A percentile compares a stretch with the other conserved stretches of the same genome.
These are phyloP conservation scores for Bathelium albidoporum DNA, from an alignment of 495 filamentous ascomycete species.

Conservation along the genomic window DNA sequence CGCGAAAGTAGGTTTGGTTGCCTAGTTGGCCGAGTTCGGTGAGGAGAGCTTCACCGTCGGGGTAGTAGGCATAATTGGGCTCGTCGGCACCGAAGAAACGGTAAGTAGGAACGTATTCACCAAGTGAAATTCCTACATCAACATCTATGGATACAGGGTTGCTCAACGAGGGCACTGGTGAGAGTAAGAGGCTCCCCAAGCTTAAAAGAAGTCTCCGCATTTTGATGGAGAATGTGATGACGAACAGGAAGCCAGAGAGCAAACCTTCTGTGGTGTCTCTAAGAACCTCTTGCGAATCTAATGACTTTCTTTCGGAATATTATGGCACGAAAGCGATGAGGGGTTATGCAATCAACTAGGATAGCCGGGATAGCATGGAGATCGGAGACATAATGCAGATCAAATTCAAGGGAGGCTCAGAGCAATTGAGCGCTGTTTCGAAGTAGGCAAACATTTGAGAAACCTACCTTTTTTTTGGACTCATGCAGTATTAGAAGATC, in stretches of 20 bases:
- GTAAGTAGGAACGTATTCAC: not conserved
- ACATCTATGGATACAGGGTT: not conserved
- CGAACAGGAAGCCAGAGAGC: not conserved
- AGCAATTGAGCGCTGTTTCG: no score
- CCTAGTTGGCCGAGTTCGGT: slow-evolving; percentile 13
- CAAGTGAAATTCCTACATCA: not conserved
- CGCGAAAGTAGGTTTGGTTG: slow-evolving; percentile 18
- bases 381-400: not conserved
- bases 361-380: not conserved
- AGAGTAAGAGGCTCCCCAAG: not conserved
- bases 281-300: not conserved
- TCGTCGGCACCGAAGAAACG: slow-evolving; percentile 13
- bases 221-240: not conserved
- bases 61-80: slow-evolving; percentile 11
- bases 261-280: not conserved
- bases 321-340: not conserved
- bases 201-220: not conserved
- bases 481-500: no score
- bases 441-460: no score
- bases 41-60: slow-evolving; percentile 14
- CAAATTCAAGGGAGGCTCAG: not conserved
- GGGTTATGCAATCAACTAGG: not conserved
- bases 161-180: not conserved
- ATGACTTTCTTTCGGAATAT: not conserved
- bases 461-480: no score